Evolutionary conservation across 169 alveolate genomes (phyloP), one percentile per base, ranked within the genome.

Genomic region (Toxoplasma gondii): DNA sequence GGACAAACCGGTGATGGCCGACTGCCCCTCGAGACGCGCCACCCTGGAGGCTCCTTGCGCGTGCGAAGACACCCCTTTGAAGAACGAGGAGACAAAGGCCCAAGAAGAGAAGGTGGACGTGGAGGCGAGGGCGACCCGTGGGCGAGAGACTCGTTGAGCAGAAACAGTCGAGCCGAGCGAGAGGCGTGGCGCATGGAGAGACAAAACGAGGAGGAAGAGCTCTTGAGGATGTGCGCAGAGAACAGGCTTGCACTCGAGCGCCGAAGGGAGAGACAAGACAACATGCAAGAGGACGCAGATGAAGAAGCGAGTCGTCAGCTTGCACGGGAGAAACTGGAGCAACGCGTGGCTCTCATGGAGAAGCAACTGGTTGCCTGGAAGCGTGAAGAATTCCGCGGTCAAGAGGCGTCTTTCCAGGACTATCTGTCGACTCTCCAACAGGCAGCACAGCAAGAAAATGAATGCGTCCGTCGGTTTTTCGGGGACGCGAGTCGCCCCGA

Each of bases 291-390:
- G 27, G 29, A 19, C 39, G 43, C 39, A n/a, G 86, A 78, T 19
- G 86, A 78, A 45, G 86, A 78, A 27, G 45, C 49, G 86, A 78
- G 86, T 36, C 39, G 86, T 2, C 39, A 78, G 45, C n/a, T 10
- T 45, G 39, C n/a, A 7, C 19, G 43, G 2, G 86, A n/a, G 45
- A 78, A 29, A 45, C 45, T 78, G 45, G 86, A 9, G 86, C 39
- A 45, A 19, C 86, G 44, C 49, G 86, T 78, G 29, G 86, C 86
- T n/a, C 49, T 78, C 39, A 78, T 78, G 86, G 86, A 78, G 45
- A 19, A 16, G 2, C 86, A 78, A 45, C 44, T 78, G 39, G 16
- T 78, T 17, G 1, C 86, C 19, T 78, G 86, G 86, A 78, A 78
- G 24, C 4, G 44, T 0, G 86, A 78, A 78, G 86, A 78, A 31